These are phyloP conservation scores for Ustilago crameri DNA, from an alignment of 1,284 basidiomycete species.

Conservation along the genomic window DNA sequence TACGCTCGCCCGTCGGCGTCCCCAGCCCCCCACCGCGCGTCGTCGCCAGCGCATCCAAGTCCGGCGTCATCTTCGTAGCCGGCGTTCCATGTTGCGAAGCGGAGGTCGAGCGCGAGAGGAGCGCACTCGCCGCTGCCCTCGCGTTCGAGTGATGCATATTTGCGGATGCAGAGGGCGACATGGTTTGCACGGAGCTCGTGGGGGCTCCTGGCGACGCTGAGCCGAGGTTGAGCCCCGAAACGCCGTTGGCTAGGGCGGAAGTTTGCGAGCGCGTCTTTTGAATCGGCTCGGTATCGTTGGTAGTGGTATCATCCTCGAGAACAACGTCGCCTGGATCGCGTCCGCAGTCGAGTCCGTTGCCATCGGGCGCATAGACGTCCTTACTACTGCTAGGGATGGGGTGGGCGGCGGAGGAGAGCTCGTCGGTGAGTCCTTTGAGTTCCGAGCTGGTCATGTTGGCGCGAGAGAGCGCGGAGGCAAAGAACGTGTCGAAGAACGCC, in stretches of 20 bases:
- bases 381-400: conserved; percentile 15
- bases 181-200: conserved; percentile 13
- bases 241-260: conserved; percentile 29
- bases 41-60: conserved; percentile 26
- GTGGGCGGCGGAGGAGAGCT: conserved; percentile 17
- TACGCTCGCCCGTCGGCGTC: conserved; percentile 59
- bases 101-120: conserved; percentile 27
- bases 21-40: conserved; percentile 59
- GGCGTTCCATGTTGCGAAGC: conserved; percentile 12
- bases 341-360: conserved; percentile 50
- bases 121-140: conserved; percentile 26
- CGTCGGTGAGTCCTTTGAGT: conserved; percentile 21
- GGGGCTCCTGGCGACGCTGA: conserved; percentile 6
- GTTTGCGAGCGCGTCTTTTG: conserved; percentile 1
- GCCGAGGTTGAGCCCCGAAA: conserved; percentile 35
- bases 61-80: conserved; percentile 6
- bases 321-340: conserved; percentile 42
- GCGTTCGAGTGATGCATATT: conserved; percentile 29
- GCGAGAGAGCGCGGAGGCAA: conserved; percentile 40
- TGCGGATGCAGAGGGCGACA: conserved; percentile 2
- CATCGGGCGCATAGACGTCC: conserved; percentile 41
- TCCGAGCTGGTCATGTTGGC: conserved; percentile 45
- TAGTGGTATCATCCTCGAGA: neutral
- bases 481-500: conserved; percentile 50
- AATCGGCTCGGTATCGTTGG: neutral